Conservation (phyloP, 192 early-diverging fungal species). For the Backusella australiensis region DNA sequence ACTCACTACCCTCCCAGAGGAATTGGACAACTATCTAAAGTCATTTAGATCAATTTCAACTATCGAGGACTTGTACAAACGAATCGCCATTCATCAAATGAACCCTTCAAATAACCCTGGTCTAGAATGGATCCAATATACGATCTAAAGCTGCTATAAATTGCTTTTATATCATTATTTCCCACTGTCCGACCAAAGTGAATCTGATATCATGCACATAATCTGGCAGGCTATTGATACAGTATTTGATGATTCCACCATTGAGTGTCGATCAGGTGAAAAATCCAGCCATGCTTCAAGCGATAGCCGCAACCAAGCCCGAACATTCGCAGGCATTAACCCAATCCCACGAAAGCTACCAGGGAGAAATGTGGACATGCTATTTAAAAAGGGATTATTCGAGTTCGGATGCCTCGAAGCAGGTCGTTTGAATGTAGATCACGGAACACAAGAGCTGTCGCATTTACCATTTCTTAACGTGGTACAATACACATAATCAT, state of each 20-base stretch:
- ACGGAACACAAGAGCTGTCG: neutral
- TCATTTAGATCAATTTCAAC: no score
- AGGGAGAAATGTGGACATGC: neutral
- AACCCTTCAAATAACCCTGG: neutral
- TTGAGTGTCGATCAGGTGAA: neutral
- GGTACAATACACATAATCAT: no score
- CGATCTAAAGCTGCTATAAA: neutral
- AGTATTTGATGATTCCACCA: neutral
- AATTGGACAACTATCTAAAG: neutral
- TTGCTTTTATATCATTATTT: neutral
- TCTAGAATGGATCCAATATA: neutral
- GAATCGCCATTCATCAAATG: neutral
- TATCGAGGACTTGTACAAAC: neutral
- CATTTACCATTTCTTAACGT: no score
- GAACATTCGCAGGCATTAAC: neutral
- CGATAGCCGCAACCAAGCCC: neutral
- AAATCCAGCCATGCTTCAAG: neutral
- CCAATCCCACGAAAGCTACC: neutral
- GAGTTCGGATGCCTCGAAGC: neutral
- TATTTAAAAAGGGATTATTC: neutral
- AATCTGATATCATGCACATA: neutral
- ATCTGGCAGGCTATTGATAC: neutral
- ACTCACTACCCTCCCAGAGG: neutral
- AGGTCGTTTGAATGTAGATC: neutral
- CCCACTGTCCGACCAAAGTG: neutral